A percentile compares a stretch with the other conserved stretches of the same genome.
These are phyloP conservation scores for Eucalyptus erythrocorys DNA, from an alignment of 345 rosid species.

Conservation along the genomic window DNA sequence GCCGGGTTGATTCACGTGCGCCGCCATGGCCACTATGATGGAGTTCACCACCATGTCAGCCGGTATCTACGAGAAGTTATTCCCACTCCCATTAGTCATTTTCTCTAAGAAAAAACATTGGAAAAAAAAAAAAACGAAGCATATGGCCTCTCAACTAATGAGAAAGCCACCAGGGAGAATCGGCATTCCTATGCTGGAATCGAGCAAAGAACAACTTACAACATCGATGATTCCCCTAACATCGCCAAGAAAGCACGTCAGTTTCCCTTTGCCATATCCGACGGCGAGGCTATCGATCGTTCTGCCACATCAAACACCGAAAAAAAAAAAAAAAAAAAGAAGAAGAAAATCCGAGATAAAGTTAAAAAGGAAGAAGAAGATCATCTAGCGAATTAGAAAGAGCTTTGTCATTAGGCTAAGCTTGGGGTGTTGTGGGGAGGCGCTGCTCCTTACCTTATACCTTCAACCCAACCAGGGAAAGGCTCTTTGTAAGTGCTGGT, in stretches of 20 bases:
- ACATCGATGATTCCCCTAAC: conserved; percentile 48
- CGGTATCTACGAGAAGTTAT: conserved; percentile 32
- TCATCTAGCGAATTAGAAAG: background rate
- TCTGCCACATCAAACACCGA: conserved; percentile 15
- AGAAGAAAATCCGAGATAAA: background rate
- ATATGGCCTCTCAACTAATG: background rate
- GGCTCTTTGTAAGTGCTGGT: conserved; percentile 70
- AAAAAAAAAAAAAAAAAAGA: background rate
- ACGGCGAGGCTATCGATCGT: conserved; percentile 71
- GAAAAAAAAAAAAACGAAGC: background rate
- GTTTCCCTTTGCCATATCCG: conserved; percentile 69
- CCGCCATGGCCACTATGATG: conserved; percentile 43
- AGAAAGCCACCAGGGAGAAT: background rate
- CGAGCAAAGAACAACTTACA: conserved; percentile 16
- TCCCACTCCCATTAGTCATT: background rate
- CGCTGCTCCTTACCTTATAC: conserved; percentile 24
- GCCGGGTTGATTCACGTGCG: conserved; percentile 12
- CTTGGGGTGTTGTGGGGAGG: background rate
- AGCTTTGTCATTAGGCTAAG: background rate
- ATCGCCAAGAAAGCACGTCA: conserved; percentile 64
- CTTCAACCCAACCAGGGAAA: conserved; percentile 88
- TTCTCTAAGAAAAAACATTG: background rate
- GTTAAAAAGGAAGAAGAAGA: background rate
- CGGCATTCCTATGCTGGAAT: background rate
- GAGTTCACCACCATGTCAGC: conserved; percentile 88